These are phyloP conservation scores for Ceratocystis smalleyi DNA, from an alignment of 2,329 filamentous ascomycete species.

Conservation along the genomic window DNA sequence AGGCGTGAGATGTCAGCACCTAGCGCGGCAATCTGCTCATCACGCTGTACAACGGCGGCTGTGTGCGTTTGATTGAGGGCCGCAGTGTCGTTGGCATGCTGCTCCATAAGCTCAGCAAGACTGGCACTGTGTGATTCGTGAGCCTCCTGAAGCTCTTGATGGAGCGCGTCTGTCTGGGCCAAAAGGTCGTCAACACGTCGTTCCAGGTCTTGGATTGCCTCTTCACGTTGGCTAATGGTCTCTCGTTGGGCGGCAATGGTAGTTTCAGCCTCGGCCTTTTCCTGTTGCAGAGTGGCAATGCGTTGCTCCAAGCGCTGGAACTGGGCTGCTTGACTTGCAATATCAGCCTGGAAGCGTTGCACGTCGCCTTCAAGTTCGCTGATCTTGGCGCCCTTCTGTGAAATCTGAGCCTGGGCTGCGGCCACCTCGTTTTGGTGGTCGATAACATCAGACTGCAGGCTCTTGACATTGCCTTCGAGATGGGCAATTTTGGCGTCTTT, in stretches of 20 bases:
- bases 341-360: neutral
- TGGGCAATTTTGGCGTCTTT: constrained; percentile 29
- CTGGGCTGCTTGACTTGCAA: neutral
- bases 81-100: neutral
- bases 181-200: constrained; percentile 29
- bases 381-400: constrained; percentile 27
- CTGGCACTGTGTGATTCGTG: constrained; percentile 25
- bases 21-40: constrained; percentile 8
- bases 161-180: constrained; percentile 27
- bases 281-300: neutral
- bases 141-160: constrained; percentile 26
- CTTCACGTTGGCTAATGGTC: constrained; percentile 26
- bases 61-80: neutral
- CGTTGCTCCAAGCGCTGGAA: neutral
- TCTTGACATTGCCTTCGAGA: constrained; percentile 34
- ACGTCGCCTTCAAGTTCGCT: constrained; percentile 32
- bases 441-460: constrained; percentile 36
- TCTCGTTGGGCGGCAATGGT: constrained; percentile 25
- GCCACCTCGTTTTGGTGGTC: constrained; percentile 30
- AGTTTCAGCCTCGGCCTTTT: constrained; percentile 22
- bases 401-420: constrained; percentile 24
- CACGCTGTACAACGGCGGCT: neutral
- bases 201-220: constrained; percentile 30
- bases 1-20: constrained; percentile 11
- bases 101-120: constrained; percentile 19